Conservation (phyloP, 768 basidiomycete species). For the Gloeophyllum trabeum region DNA sequence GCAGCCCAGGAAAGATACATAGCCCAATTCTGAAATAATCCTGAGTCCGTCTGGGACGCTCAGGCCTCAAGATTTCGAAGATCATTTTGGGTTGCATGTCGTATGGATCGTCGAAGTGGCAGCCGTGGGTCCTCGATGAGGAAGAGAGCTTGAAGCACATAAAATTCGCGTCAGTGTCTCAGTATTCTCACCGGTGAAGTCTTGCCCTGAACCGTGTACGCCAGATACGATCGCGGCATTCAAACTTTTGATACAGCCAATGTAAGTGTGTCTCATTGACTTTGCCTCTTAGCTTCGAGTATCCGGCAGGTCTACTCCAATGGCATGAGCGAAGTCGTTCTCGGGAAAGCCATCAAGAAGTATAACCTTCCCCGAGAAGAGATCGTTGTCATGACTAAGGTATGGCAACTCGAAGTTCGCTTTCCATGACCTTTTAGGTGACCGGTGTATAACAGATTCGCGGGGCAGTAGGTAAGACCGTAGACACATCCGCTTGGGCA, state of each 20-base stretch:
- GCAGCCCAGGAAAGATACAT: too few relatives aligned
- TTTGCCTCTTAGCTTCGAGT: not conserved
- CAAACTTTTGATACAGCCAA: constrained; percentile 22
- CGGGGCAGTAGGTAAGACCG: too few relatives aligned
- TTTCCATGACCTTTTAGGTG: too few relatives aligned
- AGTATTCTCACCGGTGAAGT: not conserved
- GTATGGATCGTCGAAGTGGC: constrained; percentile 36
- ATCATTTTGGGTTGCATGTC: constrained; percentile 39
- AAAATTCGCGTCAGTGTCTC: constrained; percentile 34
- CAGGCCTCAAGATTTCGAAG: constrained; percentile 38
- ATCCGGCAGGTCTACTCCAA: constrained; percentile 24
- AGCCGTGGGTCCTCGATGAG: constrained; percentile 39
- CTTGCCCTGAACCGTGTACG: not conserved
- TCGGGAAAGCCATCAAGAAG: constrained; percentile 32
- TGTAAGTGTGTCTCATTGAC: constrained; percentile 3
- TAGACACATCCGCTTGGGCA: constrained; percentile 1
- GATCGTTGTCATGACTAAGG: constrained; percentile 37
- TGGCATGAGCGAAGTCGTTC: constrained; percentile 26
- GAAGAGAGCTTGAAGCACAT: constrained; percentile 33
- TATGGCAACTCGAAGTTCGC: too few relatives aligned
- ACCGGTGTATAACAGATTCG: too few relatives aligned
- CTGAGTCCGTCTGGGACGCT: constrained; percentile 34
- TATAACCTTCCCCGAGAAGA: constrained; percentile 32
- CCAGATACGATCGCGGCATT: constrained; percentile 24
- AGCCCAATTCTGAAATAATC: too few relatives aligned